These are phyloP conservation scores for Dujonia santamariae DNA, from an alignment of 1,139 yeast genomes.

Conservation along the genomic window DNA sequence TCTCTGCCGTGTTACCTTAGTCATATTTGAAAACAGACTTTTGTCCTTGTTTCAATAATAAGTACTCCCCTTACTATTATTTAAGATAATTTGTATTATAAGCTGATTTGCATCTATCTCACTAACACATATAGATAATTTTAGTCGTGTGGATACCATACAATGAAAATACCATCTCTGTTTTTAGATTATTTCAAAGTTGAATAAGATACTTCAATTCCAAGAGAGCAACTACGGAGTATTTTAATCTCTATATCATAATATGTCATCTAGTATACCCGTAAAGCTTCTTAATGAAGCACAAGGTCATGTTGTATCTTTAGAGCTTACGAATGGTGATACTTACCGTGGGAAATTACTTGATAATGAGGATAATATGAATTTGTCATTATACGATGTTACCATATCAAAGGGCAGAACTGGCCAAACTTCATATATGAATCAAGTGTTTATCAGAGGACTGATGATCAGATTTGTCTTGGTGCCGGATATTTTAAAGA, in stretches of 20 bases:
- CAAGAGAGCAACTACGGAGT: not conserved
- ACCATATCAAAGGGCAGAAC: conserved; percentile 65
- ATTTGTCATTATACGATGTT: conserved; percentile 80
- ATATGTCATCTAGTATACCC: conserved; percentile 70
- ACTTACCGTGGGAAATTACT: conserved; percentile 82
- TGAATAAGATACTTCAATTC: not conserved
- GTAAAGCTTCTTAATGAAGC: conserved; percentile 86
- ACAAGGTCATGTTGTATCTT: conserved; percentile 79
- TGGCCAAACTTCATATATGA: conserved; percentile 74
- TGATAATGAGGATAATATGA: conserved; percentile 92
- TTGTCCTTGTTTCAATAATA: conserved; percentile 2
- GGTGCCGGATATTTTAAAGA: conserved; percentile 82
- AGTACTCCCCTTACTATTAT: not conserved
- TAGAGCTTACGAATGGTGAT: conserved; percentile 85
- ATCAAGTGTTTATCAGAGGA: conserved; percentile 88
- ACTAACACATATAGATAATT: not conserved
- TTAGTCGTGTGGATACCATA: not conserved
- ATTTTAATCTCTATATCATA: not conserved
- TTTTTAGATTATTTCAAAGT: too few species aligned
- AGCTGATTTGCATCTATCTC: not conserved
- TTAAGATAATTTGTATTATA: not conserved
- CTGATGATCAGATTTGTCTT: conserved; percentile 82
- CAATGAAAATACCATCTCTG: too few species aligned
- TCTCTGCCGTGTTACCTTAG: too few species aligned
- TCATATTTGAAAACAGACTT: too few species aligned